Evolutionary conservation across 2,329 filamentous ascomycete genomes (phyloP), one percentile per base, ranked within the genome.

Genomic region (Lecanosticta acicola): DNA sequence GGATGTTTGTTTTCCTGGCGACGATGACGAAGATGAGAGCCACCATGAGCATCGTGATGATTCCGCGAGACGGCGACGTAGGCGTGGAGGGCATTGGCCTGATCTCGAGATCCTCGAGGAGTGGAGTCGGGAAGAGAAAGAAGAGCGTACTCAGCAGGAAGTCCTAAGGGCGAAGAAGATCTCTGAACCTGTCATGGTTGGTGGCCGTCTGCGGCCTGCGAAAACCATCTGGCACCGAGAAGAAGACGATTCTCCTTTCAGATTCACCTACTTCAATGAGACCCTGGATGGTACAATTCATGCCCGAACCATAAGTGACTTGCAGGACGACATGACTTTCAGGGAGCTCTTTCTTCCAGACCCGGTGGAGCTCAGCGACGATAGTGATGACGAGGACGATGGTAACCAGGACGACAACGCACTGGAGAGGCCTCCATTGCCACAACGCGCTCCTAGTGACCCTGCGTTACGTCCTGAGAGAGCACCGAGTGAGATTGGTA

Each of bases 231-330:
- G 91, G 91, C 91, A 88, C 64, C 80, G 85, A 32, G 82, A 87
- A 43, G 87, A 93, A 53, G 90, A 95, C 50, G 91, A 96, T 54
- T 81, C 84, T 0, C 93, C 93, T 0, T 97, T 94, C 65, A 80
- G 93, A 19, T 98, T 96, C 66, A 97, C 93, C 0, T 98, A 98
- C 67, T 98, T 98, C 75, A 97, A 97, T 66, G 93, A 97, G 64
- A 88, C 95, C 53, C 88, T 97, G 45, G 85, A 88, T 59, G 94
- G 87, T 66, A 98, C 93, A 0, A 94, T 98, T 51, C 93, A 98
- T 67, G 93, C 89, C 49, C 87, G 94, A 66, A 93, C 85, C 0
- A 95, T 98, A 46, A 94, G 89, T 2, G 93, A 96, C 64, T 77
- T 98, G 16, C 78, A 94, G 7, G 89, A 95, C 56, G 93, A 88